Evolutionary conservation across 768 basidiomycete genomes (phyloP), one percentile per base, ranked within the genome.

Genomic region (Russula sp.): DNA sequence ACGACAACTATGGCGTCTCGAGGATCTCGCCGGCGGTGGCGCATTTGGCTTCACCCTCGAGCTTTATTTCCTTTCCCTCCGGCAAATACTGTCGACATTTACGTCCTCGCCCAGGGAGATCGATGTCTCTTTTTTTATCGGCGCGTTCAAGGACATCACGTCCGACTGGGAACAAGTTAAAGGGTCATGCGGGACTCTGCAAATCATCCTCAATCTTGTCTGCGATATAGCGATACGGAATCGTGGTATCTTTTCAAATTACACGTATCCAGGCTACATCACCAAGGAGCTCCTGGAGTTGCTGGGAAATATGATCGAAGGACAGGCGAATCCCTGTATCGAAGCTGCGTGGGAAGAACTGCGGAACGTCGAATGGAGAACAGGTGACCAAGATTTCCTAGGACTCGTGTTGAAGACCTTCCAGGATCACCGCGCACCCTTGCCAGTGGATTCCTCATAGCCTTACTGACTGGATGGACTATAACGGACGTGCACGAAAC

Each of bases 1-100:
- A 61, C 60, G 60, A 14, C 60, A 61, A 46, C 22, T 61, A 20
- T 54, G 51, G 51, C 59, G 59, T 20, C 20, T 60, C 16, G 26
- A 42, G 18, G 59, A 60, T 30, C 38, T 60, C 30, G 10, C 40
- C 7, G 4, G 7, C 7, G 50, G 50, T 4, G 20, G 40, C 4
- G 59, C 32, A 10, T 42, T 60, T 13, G 59, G 59, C n/a, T 60
- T 60, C 6, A 52, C 51, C 6, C 30, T 60, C 13, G 59, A 52
- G 22, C 59, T 60, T 24, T 60, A 36, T 20, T 52, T 60, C 30
- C 50, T 60, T 28, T n/a, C 50, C 14, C 50, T 60, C 28, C 42
- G 28, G 6, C 50, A 52, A 22, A n/a, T 52, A 9, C 24, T 60
- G 2, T 42, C 44, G 28, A 26, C 58, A 1, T 49, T 18, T 11